Evolutionary conservation across 768 basidiomycete species (phyloP).

Genomic region (Hebeloma cylindrosporum): DNA sequence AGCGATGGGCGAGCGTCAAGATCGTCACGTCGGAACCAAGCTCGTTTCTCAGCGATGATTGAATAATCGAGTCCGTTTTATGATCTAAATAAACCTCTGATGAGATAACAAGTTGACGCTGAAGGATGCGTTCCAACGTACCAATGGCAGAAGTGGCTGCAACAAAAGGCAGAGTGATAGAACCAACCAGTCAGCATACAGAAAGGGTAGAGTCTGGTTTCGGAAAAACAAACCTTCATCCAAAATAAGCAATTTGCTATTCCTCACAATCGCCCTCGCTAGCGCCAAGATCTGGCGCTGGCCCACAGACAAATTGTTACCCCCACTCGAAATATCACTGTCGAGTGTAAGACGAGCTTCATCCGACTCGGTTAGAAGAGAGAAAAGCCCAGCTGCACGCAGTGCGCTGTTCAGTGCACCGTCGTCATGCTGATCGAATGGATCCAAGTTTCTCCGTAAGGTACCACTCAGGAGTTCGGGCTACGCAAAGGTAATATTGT

Average conservation of each 20-base stretch:
- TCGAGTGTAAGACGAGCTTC: slow-evolving; percentile 50
- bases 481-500: neutral
- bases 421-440: slow-evolving; percentile 58
- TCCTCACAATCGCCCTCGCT: slow-evolving; percentile 57
- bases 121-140: slow-evolving; percentile 52
- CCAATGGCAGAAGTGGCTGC: slow-evolving; percentile 46
- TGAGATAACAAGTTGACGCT: slow-evolving; percentile 28
- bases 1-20: slow-evolving; percentile 66
- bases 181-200: neutral
- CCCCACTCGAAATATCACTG: slow-evolving; percentile 50
- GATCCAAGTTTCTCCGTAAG: slow-evolving; percentile 63
- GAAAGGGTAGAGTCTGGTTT: neutral
- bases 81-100: slow-evolving; percentile 37
- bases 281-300: slow-evolving; percentile 71
- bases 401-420: slow-evolving; percentile 38
- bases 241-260: slow-evolving; percentile 58
- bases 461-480: slow-evolving; percentile 56
- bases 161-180: neutral
- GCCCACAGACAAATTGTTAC: slow-evolving; percentile 72
- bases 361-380: slow-evolving; percentile 41
- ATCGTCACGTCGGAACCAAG: slow-evolving; percentile 59
- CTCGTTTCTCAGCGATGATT: slow-evolving; percentile 63
- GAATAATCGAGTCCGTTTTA: slow-evolving; percentile 65
- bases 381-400: slow-evolving; percentile 38
- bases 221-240: slow-evolving; percentile 30